Conservation (phyloP, 2,329 filamentous ascomycete genomes). For the Fusarium scirpi region DNA sequence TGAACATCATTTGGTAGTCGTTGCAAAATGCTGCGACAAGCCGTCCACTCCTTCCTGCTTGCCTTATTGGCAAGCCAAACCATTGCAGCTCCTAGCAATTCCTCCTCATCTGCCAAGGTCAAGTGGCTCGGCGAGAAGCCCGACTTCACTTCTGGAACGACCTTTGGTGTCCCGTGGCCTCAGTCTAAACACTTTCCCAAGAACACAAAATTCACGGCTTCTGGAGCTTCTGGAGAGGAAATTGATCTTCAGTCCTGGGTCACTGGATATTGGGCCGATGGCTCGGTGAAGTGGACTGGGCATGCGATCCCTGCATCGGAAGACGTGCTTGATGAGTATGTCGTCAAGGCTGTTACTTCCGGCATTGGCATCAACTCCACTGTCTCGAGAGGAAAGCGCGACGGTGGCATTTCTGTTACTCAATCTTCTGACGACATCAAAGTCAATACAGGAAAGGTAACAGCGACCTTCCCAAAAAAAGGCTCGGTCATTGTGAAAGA, state of each 20-base stretch:
- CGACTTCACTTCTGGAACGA: constrained; percentile 51
- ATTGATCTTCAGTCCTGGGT: constrained; percentile 63
- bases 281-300: constrained; percentile 71
- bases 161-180: constrained; percentile 60
- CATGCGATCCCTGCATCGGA: constrained; percentile 64
- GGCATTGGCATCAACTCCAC: constrained; percentile 30
- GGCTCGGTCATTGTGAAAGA: constrained; percentile 55
- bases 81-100: constrained; percentile 32
- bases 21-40: constrained; percentile 35
- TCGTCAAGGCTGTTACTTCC: constrained; percentile 38
- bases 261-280: constrained; percentile 70
- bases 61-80: constrained; percentile 27
- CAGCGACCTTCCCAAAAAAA: constrained; percentile 57
- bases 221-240: constrained; percentile 35
- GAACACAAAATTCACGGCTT: constrained; percentile 53
- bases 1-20: constrained; percentile 22
- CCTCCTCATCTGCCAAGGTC: constrained; percentile 45
- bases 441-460: constrained; percentile 60
- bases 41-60: constrained; percentile 39
- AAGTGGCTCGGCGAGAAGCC: constrained; percentile 58
- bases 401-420: constrained; percentile 22
- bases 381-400: neutral
- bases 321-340: constrained; percentile 57
- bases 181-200: constrained; percentile 54
- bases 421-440: constrained; percentile 48